phyloP scores from a whole-genome alignment of 75 land plant genomes.

The Chamaecyparis obtusa region DNA sequence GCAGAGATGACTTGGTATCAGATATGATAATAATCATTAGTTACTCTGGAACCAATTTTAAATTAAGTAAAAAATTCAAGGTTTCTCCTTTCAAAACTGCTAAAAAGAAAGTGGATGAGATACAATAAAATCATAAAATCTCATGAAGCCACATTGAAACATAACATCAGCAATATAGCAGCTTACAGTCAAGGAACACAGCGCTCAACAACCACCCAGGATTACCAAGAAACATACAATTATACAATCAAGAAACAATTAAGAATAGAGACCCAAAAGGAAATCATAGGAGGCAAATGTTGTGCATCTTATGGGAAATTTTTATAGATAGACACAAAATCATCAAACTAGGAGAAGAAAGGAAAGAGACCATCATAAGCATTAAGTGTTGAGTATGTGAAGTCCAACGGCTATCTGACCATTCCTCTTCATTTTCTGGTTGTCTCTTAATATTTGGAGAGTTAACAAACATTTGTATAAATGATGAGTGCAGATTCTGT shows the following conservation, averaged over 20 bases:
- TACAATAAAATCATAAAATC: neutral
- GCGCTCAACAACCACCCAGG: neutral
- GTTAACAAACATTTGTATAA: no score
- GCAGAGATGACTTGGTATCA: neutral
- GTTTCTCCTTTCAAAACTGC: neutral
- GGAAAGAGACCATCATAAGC: neutral
- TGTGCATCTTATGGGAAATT: neutral
- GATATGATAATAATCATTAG: neutral
- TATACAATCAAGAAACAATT: neutral
- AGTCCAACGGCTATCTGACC: neutral
- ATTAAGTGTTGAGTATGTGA: neutral
- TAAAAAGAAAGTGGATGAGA: neutral
- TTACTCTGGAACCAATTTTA: neutral
- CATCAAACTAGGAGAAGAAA: neutral
- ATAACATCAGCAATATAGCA: neutral
- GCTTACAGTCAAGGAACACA: neutral
- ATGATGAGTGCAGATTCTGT: no score
- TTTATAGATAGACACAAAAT: neutral
- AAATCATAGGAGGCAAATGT: neutral
- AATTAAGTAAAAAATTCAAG: no score
- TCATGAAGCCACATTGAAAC: neutral
- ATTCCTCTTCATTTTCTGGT: no score
- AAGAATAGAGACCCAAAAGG: neutral
- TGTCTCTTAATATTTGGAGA: no score
- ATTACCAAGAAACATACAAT: neutral